Conservation (phyloP, 192 early-diverging fungal genomes). For the Irineochytrium annulatum region DNA sequence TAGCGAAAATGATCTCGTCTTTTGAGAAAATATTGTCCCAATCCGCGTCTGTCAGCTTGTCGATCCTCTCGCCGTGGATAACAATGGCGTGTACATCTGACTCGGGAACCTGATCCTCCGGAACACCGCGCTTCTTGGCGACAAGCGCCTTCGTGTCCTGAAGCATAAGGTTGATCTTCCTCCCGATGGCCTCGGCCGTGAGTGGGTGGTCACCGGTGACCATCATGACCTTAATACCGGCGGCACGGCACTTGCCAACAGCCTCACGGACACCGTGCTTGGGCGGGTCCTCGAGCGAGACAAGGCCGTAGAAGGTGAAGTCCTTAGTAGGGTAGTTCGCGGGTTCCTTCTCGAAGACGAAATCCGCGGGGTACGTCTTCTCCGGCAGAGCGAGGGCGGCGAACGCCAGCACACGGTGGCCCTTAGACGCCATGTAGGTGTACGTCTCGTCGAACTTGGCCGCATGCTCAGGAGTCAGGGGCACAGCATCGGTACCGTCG, state of each 20-base stretch:
- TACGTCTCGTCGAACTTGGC: constrained; percentile 72
- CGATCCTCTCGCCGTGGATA: constrained; percentile 87
- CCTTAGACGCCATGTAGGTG: constrained; percentile 84
- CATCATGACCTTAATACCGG: constrained; percentile 97
- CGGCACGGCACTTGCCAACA: constrained; percentile 84
- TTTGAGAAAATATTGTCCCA: constrained; percentile 94
- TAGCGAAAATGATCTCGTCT: constrained; percentile 93
- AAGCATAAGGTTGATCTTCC: constrained; percentile 93
- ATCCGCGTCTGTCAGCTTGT: constrained; percentile 71
- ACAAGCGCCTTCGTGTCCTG: constrained; percentile 80
- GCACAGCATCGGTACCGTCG: constrained; percentile 41
- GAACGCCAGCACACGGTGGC: constrained; percentile 85
- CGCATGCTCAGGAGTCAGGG: constrained; percentile 66
- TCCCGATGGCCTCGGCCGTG: constrained; percentile 90
- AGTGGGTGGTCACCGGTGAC: constrained; percentile 97
- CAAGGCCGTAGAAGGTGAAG: constrained; percentile 78
- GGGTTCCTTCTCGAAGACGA: constrained; percentile 70
- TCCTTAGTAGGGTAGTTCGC: constrained; percentile 66
- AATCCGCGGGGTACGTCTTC: constrained; percentile 65
- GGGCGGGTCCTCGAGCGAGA: constrained; percentile 92
- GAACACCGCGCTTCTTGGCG: constrained; percentile 62
- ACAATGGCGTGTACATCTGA: constrained; percentile 86
- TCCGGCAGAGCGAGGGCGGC: constrained; percentile 71
- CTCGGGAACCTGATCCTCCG: constrained; percentile 62
- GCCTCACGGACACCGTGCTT: constrained; percentile 98